A percentile compares a stretch with the other conserved stretches of the same genome.
These are phyloP conservation scores for Pseudopithomyces chartarum DNA, from an alignment of 2,329 filamentous ascomycete species.

Conservation along the genomic window DNA sequence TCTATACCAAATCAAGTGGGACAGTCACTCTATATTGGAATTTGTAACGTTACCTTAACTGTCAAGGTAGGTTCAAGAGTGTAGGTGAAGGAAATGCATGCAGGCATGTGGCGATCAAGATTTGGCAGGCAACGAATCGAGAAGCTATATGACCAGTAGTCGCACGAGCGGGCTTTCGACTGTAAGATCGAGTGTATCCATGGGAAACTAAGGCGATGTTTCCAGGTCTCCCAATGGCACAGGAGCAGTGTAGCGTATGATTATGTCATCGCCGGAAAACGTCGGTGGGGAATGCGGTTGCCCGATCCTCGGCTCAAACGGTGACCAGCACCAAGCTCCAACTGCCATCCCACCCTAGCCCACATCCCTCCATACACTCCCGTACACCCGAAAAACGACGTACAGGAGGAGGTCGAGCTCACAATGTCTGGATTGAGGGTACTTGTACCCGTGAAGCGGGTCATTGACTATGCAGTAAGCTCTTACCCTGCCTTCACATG, in stretches of 20 bases:
- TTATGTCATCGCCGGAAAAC: constrained; percentile 16
- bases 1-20: too few relatives aligned
- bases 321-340: constrained; percentile 7
- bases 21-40: too few relatives aligned
- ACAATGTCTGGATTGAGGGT: constrained; percentile 57
- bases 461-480: constrained; percentile 63
- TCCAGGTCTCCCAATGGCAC: too few relatives aligned
- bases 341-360: constrained; percentile 15
- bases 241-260: background rate
- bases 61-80: too few relatives aligned
- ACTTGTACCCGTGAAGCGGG: constrained; percentile 62
- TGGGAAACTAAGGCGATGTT: too few relatives aligned
- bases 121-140: too few relatives aligned
- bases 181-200: too few relatives aligned
- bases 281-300: constrained; percentile 13
- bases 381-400: background rate
- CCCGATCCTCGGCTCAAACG: constrained; percentile 15
- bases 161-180: too few relatives aligned
- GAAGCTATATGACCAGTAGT: too few relatives aligned
- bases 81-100: too few relatives aligned
- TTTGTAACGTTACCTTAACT: too few relatives aligned
- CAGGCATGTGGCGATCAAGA: too few relatives aligned
- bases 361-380: background rate
- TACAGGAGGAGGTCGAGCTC: background rate
- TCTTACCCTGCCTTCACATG: constrained; percentile 4